These are phyloP conservation scores for Anthostomella pinea DNA, from an alignment of 2,329 filamentous ascomycete genomes.

Conservation along the genomic window DNA sequence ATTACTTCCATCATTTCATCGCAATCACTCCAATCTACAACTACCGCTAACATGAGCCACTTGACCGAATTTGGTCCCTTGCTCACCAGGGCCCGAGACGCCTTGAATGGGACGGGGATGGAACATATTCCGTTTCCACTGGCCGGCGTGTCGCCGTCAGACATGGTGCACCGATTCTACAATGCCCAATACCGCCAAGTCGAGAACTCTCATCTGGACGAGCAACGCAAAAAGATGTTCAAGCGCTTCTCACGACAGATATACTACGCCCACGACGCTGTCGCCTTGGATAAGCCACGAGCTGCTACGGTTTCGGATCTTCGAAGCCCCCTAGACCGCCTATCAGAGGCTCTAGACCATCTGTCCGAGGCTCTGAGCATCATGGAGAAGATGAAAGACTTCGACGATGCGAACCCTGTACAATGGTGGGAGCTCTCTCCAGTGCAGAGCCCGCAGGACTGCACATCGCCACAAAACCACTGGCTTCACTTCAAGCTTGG, in stretches of 20 bases:
- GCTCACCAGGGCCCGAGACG: constrained; percentile 12
- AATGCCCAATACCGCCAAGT: constrained; percentile 9
- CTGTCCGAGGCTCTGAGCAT: constrained; percentile 16
- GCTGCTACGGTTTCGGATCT: constrained; percentile 14
- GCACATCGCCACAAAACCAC: constrained; percentile 13
- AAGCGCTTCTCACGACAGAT: constrained; percentile 13
- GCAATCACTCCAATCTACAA: too few relatives aligned
- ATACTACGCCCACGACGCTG: constrained; percentile 14
- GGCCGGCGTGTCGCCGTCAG: constrained; percentile 7
- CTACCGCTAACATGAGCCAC: constrained; percentile 15
- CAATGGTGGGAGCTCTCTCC: constrained; percentile 22
- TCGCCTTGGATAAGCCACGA: constrained; percentile 4
- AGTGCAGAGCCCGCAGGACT: constrained; percentile 1
- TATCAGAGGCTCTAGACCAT: constrained; percentile 12
- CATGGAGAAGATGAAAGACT: constrained; percentile 17
- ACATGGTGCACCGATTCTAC: constrained; percentile 16
- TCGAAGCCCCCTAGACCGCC: constrained; percentile 9
- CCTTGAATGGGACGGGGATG: constrained; percentile 8
- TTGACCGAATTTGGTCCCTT: constrained; percentile 9
- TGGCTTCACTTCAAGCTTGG: constrained; percentile 25
- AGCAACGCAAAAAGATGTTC: constrained; percentile 15
- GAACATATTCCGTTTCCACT: constrained; percentile 16
- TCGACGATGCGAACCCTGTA: constrained; percentile 22
- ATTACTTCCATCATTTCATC: too few relatives aligned
- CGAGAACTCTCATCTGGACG: constrained; percentile 12